Base-by-base conservation (phyloP, 2,329 filamentous ascomycete species). In the Aspergillus pseudoterreus region DNA sequence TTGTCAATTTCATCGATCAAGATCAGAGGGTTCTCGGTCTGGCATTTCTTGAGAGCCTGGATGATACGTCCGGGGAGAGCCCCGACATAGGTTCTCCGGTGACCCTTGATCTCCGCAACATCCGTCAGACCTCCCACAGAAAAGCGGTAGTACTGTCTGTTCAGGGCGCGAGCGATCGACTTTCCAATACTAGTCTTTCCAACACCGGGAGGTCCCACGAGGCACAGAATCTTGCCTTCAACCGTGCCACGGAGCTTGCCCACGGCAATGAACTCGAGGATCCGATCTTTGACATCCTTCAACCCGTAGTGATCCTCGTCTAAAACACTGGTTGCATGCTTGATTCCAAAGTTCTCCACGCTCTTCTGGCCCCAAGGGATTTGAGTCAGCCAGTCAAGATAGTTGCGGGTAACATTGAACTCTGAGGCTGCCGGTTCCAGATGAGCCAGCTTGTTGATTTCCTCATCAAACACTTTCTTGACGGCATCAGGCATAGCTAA, bases 151-250 rank as follows among this genome's bases (percentile, higher is more conserved):
- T 99, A 99, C 67, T 99, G 87, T 53, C 95, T 82, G 74, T 96
- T 96, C 52, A 99, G 77, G 24, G 94, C 95, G 50, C 92, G 84
- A 14, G 94, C 94, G 63, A 99, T 96, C 0, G 92, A 97, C 72
- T 99, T 99, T 68, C 94, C 94, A 60, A 99, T 99, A 71, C 92
- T 96, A 2, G 94, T 99, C 79, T 99, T 99, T 63, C 94, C 94
- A 22, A 99, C 94, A 77, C 94, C 94, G 15, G 94, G 94, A 47
- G 94, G 94, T 1, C 94, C 94, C 50, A 99, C 95, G 67, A 99
- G 92, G 74, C 94, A 99, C 36, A 99, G 78, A 49, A 99, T 99
- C 76, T 99, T 99, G 69, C 94, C 94, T 72, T 99, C 94, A 0
- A 99, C 94, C 0, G 92, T 96, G 38, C 95, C 94, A 44, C 94